Evolutionary conservation across 176 grass and related monocot genomes (phyloP).

Genomic region (Triticum turgidum): DNA sequence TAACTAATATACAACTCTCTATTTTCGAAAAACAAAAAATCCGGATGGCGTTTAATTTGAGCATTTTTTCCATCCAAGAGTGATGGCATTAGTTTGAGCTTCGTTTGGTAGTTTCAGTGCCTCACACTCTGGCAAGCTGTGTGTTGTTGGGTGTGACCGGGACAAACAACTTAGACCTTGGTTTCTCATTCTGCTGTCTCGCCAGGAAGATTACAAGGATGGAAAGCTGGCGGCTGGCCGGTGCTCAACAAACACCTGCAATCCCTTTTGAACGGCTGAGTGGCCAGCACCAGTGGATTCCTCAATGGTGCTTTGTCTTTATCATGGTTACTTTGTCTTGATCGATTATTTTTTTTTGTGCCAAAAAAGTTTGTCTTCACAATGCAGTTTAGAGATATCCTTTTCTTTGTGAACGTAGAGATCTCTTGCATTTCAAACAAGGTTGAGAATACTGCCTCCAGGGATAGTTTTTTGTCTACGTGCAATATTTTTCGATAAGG

Average conservation of each 20-base stretch:
- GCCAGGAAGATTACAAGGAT: constrained; percentile 20
- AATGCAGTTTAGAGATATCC: neutral
- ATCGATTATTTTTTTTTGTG: too few relatives aligned
- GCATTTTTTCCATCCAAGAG: too few relatives aligned
- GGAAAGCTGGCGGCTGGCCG: neutral
- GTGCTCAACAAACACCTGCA: constrained; percentile 14
- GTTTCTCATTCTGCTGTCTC: neutral
- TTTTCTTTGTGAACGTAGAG: neutral
- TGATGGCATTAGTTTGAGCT: neutral
- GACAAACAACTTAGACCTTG: neutral
- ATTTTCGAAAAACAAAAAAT: too few relatives aligned
- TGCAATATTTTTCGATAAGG: too few relatives aligned
- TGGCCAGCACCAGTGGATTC: neutral
- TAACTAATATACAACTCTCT: too few relatives aligned
- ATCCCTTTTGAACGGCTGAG: neutral
- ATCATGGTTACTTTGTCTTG: too few relatives aligned
- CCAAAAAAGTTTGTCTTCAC: neutral
- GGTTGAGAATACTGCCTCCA: too few relatives aligned
- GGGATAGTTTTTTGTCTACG: too few relatives aligned
- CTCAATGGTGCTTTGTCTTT: neutral
- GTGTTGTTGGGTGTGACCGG: neutral
- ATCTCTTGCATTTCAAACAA: too few relatives aligned
- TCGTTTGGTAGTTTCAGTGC: neutral
- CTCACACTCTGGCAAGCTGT: neutral
- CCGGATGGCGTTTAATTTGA: too few relatives aligned